These are phyloP conservation scores for Talaromyces thailandensis DNA, from an alignment of 495 filamentous ascomycete genomes.

Conservation along the genomic window DNA sequence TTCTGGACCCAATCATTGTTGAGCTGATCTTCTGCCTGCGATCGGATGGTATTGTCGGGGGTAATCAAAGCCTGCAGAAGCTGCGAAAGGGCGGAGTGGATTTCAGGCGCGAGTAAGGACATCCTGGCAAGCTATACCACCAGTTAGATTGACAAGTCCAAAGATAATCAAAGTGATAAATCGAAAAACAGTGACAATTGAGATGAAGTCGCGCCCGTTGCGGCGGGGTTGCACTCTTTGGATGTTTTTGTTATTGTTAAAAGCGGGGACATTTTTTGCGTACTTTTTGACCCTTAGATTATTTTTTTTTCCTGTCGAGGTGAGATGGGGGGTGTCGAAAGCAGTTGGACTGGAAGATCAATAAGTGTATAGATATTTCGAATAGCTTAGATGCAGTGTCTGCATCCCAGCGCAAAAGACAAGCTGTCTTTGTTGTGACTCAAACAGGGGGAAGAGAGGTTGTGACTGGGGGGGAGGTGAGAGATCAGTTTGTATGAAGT, in stretches of 20 bases:
- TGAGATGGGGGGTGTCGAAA: not conserved
- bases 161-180: not conserved
- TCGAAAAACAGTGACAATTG: slow-evolving; percentile 1
- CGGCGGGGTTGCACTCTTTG: not conserved
- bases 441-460: not conserved
- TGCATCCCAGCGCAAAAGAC: slow-evolving; percentile 6
- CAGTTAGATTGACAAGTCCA: not conserved
- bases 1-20: slow-evolving; percentile 78
- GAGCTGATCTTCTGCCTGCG: slow-evolving; percentile 80
- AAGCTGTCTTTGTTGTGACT: slow-evolving; percentile 6
- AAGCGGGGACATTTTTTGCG: slow-evolving; percentile 5
- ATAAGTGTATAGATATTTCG: not conserved
- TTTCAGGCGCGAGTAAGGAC: slow-evolving; percentile 75
- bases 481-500: not conserved
- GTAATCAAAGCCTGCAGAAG: slow-evolving; percentile 80
- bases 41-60: slow-evolving; percentile 77
- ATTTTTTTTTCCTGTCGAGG: not conserved
- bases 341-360: not conserved
- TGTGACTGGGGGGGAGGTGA: not conserved
- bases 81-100: slow-evolving; percentile 72
- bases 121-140: slow-evolving; percentile 40
- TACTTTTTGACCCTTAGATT: slow-evolving; percentile 1
- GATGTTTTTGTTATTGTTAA: slow-evolving; percentile 5
- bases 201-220: not conserved
- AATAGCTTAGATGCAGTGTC: slow-evolving; percentile 4